Percentiles rank a stretch among this genome's conserved stretches.
phyloP scores from a whole-genome alignment of 176 grass and related monocot species.

The Dactylis glomerata region DNA sequence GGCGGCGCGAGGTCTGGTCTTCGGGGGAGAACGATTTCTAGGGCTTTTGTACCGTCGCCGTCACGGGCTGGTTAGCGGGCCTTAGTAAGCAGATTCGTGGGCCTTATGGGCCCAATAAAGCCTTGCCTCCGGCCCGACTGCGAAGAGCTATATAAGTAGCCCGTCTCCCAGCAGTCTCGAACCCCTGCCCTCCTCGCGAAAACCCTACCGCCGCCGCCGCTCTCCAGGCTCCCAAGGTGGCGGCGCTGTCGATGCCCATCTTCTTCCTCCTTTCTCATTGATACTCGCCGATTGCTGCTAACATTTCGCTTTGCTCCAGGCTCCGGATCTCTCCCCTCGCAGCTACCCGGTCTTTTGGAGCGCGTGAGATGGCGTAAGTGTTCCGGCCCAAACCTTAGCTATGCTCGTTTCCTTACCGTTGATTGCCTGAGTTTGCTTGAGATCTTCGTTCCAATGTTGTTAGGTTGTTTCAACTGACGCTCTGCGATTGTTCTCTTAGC shows the following conservation, averaged over 20 bases:
- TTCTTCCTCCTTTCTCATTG: background rate
- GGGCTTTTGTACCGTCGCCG: background rate
- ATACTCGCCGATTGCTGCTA: background rate
- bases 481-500: background rate
- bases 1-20: too few relatives aligned
- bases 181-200: background rate
- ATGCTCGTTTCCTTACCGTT: background rate
- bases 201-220: constrained; percentile 16
- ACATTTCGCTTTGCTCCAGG: constrained; percentile 11
- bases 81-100: background rate
- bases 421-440: background rate
- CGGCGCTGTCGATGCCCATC: background rate
- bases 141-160: background rate
- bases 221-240: constrained; percentile 10
- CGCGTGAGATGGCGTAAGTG: constrained; percentile 35
- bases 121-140: background rate
- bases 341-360: background rate
- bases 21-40: background rate
- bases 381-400: background rate
- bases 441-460: background rate
- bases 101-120: background rate
- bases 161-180: background rate
- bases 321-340: background rate
- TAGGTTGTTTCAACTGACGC: background rate
- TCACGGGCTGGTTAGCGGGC: background rate